Percentiles rank a stretch among this genome's conserved stretches.
phyloP scores from a whole-genome alignment of 805 yeast genomes.

The Teunomyces barrocoloradensis region DNA sequence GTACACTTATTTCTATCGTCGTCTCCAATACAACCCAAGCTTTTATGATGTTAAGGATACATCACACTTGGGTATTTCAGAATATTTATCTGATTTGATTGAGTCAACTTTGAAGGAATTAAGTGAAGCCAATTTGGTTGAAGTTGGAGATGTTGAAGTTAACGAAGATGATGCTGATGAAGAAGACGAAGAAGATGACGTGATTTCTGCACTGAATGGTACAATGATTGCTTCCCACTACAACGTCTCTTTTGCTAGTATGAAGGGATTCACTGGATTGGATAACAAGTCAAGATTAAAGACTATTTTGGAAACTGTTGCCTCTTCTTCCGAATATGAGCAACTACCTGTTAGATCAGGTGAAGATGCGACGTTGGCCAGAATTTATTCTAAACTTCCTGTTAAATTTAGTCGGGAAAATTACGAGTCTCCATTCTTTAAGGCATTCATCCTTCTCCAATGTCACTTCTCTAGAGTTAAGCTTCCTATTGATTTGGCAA shows the following conservation, averaged over 20 bases:
- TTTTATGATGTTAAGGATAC: conserved; percentile 76
- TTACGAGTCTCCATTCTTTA: conserved; percentile 56
- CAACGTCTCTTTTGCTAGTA: conserved; percentile 60
- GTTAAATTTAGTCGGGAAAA: conserved; percentile 45
- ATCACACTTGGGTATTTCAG: conserved; percentile 69
- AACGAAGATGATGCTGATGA: conserved; percentile 35
- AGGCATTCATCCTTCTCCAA: conserved; percentile 73
- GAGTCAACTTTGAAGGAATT: conserved; percentile 70
- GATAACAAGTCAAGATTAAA: conserved; percentile 55
- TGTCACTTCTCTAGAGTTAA: conserved; percentile 71
- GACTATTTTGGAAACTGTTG: conserved; percentile 60
- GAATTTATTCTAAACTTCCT: conserved; percentile 61
- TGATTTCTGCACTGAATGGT: conserved; percentile 60
- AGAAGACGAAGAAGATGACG: conserved; percentile 39
- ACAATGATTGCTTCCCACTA: conserved; percentile 76
- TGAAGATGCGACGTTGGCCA: conserved; percentile 50
- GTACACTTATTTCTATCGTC: conserved; percentile 74
- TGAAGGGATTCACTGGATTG: conserved; percentile 59
- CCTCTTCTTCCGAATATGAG: conserved; percentile 74
- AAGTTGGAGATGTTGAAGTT: conserved; percentile 43
- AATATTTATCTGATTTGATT: conserved; percentile 77
- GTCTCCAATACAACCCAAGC: conserved; percentile 81
- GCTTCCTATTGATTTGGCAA: conserved; percentile 56
- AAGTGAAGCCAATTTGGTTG: conserved; percentile 58
- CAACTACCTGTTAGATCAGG: conserved; percentile 56